phyloP scores from a whole-genome alignment of 495 filamentous ascomycete species.

The Choiromyces venosus region DNA sequence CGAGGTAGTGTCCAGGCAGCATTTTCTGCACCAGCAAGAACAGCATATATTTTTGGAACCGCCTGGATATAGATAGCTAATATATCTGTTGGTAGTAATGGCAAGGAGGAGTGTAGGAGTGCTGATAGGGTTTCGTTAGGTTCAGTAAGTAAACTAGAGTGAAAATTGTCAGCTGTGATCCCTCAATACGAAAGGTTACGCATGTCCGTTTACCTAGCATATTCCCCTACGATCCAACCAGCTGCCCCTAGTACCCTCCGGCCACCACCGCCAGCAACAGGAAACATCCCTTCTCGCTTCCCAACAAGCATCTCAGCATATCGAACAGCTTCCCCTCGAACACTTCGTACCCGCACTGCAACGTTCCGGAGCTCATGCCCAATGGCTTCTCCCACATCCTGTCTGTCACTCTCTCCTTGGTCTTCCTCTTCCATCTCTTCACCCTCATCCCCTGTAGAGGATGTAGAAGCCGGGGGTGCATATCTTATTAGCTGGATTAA shows the following conservation, averaged over 20 bases:
- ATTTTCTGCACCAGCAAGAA: slow-evolving; percentile 55
- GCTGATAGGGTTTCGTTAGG: slow-evolving; percentile 62
- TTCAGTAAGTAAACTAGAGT: slow-evolving; percentile 47
- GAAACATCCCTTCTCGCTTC: slow-evolving; percentile 48
- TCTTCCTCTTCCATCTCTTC: slow-evolving; percentile 22
- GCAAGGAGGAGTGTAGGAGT: slow-evolving; percentile 62
- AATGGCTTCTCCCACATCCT: slow-evolving; percentile 63
- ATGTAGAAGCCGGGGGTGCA: slow-evolving; percentile 49
- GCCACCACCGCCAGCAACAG: slow-evolving; percentile 47
- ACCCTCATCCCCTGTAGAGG: slow-evolving; percentile 16
- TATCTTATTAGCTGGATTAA: slow-evolving; percentile 73
- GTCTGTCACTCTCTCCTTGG: slow-evolving; percentile 36
- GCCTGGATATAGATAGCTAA: slow-evolving; percentile 80
- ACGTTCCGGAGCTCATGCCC: slow-evolving; percentile 81
- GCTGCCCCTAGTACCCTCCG: slow-evolving; percentile 59
- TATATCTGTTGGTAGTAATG: slow-evolving; percentile 57
- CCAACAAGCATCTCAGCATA: slow-evolving; percentile 76
- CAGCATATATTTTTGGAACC: slow-evolving; percentile 71
- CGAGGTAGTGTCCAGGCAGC: slow-evolving; percentile 58
- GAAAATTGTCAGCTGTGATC: slow-evolving; percentile 1
- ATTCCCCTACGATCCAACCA: slow-evolving; percentile 86
- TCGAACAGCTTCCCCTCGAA: slow-evolving; percentile 67
- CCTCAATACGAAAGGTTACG: background rate
- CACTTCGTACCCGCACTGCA: slow-evolving; percentile 80
- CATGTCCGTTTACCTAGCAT: slow-evolving; percentile 50